A percentile compares a stretch with the other conserved stretches of the same genome.
phyloP scores from a whole-genome alignment of 768 basidiomycete species.

The Erythrobasidium yunnanense region DNA sequence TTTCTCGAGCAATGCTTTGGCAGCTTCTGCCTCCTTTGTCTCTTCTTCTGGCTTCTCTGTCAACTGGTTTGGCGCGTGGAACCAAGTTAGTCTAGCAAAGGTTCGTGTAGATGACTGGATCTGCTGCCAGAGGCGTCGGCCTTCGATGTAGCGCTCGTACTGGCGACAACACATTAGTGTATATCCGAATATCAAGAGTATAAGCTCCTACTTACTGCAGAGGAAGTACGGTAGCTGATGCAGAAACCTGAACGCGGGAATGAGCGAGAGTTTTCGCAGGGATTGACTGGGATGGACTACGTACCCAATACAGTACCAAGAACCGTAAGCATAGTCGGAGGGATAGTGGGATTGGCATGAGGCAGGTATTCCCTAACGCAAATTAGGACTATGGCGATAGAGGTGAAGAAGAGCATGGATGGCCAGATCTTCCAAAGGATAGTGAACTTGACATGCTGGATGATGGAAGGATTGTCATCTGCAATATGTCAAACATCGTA shows the following conservation, averaged over 20 bases:
- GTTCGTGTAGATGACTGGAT: constrained; percentile 1
- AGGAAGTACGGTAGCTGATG: background rate
- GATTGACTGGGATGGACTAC: background rate
- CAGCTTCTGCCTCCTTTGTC: constrained; percentile 15
- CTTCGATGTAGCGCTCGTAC: constrained; percentile 15
- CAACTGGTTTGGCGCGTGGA: constrained; percentile 6
- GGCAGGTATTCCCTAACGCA: background rate
- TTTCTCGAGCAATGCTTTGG: constrained; percentile 15
- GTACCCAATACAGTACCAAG: background rate
- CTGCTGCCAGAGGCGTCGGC: constrained; percentile 20
- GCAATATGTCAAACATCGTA: too few relatives aligned
- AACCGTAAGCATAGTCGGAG: constrained; percentile 22
- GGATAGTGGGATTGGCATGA: constrained; percentile 5
- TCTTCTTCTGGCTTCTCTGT: background rate
- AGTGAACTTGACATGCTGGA: background rate
- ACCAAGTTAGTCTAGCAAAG: constrained; percentile 5
- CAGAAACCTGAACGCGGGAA: background rate
- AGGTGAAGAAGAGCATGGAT: constrained; percentile 11
- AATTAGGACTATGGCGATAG: constrained; percentile 4
- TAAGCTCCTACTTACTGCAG: too few relatives aligned
- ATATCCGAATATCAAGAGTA: too few relatives aligned
- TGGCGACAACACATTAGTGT: too few relatives aligned
- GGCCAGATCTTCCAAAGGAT: constrained; percentile 16
- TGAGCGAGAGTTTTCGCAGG: background rate
- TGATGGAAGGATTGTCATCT: background rate